phyloP scores from a whole-genome alignment of 768 basidiomycete species.

The Gelatoporia subvermispora region DNA sequence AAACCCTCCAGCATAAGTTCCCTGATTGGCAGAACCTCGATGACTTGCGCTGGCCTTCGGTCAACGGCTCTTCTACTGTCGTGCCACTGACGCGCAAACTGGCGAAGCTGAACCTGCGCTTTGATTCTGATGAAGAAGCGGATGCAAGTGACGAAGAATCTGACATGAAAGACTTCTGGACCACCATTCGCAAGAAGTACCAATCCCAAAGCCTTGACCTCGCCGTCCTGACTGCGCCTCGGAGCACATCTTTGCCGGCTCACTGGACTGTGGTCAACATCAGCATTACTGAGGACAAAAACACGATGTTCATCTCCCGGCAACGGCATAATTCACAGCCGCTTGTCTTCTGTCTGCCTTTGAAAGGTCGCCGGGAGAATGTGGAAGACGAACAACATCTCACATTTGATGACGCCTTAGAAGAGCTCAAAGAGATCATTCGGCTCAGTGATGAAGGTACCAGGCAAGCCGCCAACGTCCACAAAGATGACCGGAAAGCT shows the following conservation, averaged over 20 bases:
- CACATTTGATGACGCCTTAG: slow-evolving; percentile 66
- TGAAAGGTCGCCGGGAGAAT: slow-evolving; percentile 76
- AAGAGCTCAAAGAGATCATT: slow-evolving; percentile 78
- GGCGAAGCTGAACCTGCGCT: slow-evolving; percentile 12
- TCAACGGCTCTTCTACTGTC: slow-evolving; percentile 38
- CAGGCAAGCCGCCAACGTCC: slow-evolving; percentile 65
- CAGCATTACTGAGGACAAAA: slow-evolving; percentile 76
- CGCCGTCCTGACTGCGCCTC: slow-evolving; percentile 33
- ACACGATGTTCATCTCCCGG: slow-evolving; percentile 78
- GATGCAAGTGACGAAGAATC: background rate
- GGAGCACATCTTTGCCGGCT: slow-evolving; percentile 41
- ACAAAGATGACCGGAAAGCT: slow-evolving; percentile 58
- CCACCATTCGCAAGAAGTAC: slow-evolving; percentile 50
- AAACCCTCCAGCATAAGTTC: slow-evolving; percentile 73
- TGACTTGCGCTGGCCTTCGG: slow-evolving; percentile 72
- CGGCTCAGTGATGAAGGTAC: slow-evolving; percentile 72
- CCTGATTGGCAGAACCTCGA: slow-evolving; percentile 37
- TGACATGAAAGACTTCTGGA: slow-evolving; percentile 59
- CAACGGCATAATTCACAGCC: slow-evolving; percentile 59
- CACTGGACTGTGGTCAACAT: slow-evolving; percentile 86
- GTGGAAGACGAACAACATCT: slow-evolving; percentile 69
- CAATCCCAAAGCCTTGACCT: slow-evolving; percentile 17
- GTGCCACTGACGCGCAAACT: slow-evolving; percentile 10
- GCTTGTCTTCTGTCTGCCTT: slow-evolving; percentile 83
- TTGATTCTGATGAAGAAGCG: slow-evolving; percentile 26